Base-by-base conservation (phyloP, 1,139 yeast genomes). In the Kodamaea arcana region DNA sequence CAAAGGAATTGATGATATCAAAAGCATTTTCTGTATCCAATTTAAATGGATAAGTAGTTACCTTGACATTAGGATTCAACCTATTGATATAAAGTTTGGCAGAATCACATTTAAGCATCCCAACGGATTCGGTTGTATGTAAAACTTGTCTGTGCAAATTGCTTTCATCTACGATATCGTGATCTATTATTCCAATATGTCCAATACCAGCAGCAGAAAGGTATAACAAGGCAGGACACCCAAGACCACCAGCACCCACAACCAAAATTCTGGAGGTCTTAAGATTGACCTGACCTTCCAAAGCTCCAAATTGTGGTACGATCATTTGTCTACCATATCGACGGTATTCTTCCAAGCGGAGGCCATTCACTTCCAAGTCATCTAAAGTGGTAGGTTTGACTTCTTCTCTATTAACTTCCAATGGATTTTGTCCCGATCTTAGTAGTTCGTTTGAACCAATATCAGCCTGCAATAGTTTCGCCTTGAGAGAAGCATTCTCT, bases 241-340 rank as follows among this genome's bases (percentile, higher is more conserved):
- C 98, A 9, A 94, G 68, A 0, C 99, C 99, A 10, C 98, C 99
- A 0, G 97, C 97, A 1, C 99, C 99, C 7, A 94, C 72, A 0
- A 94, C 92, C 22, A 92, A 60, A 0, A 88, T 73, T 31, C 65
- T 73, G 1, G 92, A 43, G 0, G 56, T 45, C 46, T 80, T 80
- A 32, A 94, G 60, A 31, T 59, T 63, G 4, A 70, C 41, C 53
- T 94, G 98, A 9, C 78, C 69, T 2, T 50, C 36, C 21, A 63
- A 45, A 8, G 80, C 56, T 0, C 90, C 88, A 43, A 83, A 64
- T 37, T 75, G 80, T 0, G 95, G 94, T 1, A 92, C 96, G 25
- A 90, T 80, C 90, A 94, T 83, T 54, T 94, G 98, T 39, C 99
- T 73, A 3, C 99, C 98, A 58, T 94, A 94, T 16, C 97, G 64